These are phyloP conservation scores for Claviceps monticola DNA, from an alignment of 2,329 filamentous ascomycete genomes.

Conservation along the genomic window DNA sequence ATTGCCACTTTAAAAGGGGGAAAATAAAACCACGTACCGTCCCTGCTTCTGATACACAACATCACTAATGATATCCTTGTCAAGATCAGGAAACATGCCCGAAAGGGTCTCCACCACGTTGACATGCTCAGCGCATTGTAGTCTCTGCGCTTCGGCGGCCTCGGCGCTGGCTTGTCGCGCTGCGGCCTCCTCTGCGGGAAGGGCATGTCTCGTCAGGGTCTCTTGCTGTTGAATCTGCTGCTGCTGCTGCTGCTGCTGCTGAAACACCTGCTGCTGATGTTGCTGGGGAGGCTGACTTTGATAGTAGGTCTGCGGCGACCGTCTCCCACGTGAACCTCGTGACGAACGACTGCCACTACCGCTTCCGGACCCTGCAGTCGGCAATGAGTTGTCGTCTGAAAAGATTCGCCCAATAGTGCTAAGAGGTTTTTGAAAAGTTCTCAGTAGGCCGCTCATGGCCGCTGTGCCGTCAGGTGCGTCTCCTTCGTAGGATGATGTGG, in stretches of 20 bases:
- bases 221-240: not conserved
- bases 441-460: slow-evolving; percentile 70
- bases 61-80: slow-evolving; percentile 89
- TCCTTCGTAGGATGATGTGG: slow-evolving; percentile 40
- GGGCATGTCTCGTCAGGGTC: slow-evolving; percentile 22
- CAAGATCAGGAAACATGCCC: slow-evolving; percentile 93
- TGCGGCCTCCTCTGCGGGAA: slow-evolving; percentile 74
- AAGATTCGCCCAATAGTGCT: slow-evolving; percentile 92
- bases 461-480: slow-evolving; percentile 58
- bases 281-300: slow-evolving; percentile 12
- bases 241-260: slow-evolving; percentile 5
- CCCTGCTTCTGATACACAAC: slow-evolving; percentile 94
- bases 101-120: slow-evolving; percentile 88
- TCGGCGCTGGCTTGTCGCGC: slow-evolving; percentile 85
- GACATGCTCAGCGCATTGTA: slow-evolving; percentile 72
- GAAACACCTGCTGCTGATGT: not conserved
- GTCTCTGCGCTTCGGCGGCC: slow-evolving; percentile 68
- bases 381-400: slow-evolving; percentile 47
- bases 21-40: slow-evolving; percentile 45
- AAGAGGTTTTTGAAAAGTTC: slow-evolving; percentile 81
- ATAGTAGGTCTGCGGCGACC: slow-evolving; percentile 16
- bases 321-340: slow-evolving; percentile 16
- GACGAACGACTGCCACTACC: slow-evolving; percentile 22
- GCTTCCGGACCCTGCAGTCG: slow-evolving; percentile 16
- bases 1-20: too few relatives aligned